Base-by-base conservation (phyloP, 2,329 filamentous ascomycete species). In the Pseudogymnoascus sp. region DNA sequence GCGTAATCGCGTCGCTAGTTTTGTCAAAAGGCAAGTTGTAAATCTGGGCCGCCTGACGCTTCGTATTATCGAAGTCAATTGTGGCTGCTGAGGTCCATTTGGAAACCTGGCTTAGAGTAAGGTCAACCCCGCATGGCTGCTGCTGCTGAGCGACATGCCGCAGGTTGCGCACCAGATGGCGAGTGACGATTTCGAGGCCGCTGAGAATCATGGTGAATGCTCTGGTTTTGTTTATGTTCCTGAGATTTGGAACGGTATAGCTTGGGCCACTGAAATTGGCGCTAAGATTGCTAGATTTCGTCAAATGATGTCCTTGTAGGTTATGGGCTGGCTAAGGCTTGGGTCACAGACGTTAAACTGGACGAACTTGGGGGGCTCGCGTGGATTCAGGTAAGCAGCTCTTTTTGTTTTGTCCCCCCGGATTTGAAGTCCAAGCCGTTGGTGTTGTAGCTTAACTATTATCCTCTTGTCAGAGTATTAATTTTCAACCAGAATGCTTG, bases 51-150 rank as follows among this genome's bases (percentile, higher is more conserved):
- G 70, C 66, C 33, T 68, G 65, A 8, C 73, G 72, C 1, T 65
- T 66, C 1, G 65, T 63, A 59, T 74, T 74, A 31, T 72, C 69
- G 29, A 74, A 73, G 61, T 74, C 69, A 10, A 74, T 68, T 5
- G 64, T 69, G 4, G 68, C 72, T 0, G 71, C 50, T 1, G 72
- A 74, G 19, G 68, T 70, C 72, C 71, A 74, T 59, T 42, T 44
- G 4, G 67, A 67, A 24, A 74, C 62, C 33, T 66, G 68, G 6
- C 65, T 65, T 0, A 74, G 62, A 5, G 71, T 70, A 6, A 74
- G 69, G 62, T 74, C 72, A 44, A 74, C 63, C 5, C 73, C 70
- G 40, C 73, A 74, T 8, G 73, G 73, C 59, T 74, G 72, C 61
- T 66, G 64, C 56, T 74, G 72, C 6, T 69, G 65, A 21, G 44